Base-by-base conservation (phyloP, 441 rosid genomes). In the Lagerstroemia fauriei region DNA sequence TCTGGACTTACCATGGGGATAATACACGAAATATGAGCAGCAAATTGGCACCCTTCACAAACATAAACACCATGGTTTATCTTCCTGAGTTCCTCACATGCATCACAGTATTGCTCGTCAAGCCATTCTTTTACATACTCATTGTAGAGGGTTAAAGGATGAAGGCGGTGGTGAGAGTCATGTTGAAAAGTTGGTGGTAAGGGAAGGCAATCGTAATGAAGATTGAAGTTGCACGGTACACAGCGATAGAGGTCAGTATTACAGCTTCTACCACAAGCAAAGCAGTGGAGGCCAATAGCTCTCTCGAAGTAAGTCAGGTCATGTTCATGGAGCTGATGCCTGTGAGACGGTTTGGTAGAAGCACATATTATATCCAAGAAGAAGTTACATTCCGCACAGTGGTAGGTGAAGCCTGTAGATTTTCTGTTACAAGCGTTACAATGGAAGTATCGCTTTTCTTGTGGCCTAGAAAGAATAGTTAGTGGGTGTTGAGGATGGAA, bases 21-120 rank as follows among this genome's bases (percentile, higher is more conserved):
- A 14, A 71, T 25, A 11, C 82, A 80, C 12, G 24, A 25, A 27
- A 80, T 7, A 29, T 72, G 77, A 56, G 82, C 82, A n/a, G 20
- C 53, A 27, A 71, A 80, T 27, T 20, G 0, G 70, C 70, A 53
- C 11, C 1, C 38, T n/a, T 70, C 7, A 59, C 82, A 80, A 11
- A 29, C 14, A 20, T 80, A 56, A 34, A 57, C 82, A 13, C 77
- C 75, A 3, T 22, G 31, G 13, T 80, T 38, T 1, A 70, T 77
- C 14, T 80, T 22, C 82, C 82, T 80, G 46, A n/a, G 0, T 31
- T n/a, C 41, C 56, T 51, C n/a, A 10, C 77, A 80, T 22, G 57
- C 29, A 46, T 72, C 44, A 8, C 46, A 56, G 20, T 71, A 50
- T 13, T 56, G n/a, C 51, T 72, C 70, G 9, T 59, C 82, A 11